Evolutionary conservation across 495 filamentous ascomycete species (phyloP), one percentile per base, ranked within the genome.

Genomic region (Lichina pygmaea): DNA sequence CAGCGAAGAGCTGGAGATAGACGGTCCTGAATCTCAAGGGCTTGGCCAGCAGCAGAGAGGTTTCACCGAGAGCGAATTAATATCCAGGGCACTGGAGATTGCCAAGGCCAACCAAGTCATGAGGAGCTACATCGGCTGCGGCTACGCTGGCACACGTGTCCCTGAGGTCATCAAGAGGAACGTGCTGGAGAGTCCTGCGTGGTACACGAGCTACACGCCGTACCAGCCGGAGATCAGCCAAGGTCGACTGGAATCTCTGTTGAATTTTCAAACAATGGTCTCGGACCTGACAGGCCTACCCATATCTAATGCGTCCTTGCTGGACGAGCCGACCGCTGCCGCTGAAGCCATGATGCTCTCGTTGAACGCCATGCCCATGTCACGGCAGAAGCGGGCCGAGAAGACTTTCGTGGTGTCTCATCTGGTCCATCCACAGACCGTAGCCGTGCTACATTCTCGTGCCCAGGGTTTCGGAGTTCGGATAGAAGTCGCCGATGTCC

Each of bases 211-310:
- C 58, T 97, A 97, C 57, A 95, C 89, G 0, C 89, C 89, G 30
- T 97, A 97, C 59, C 89, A 97, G 58, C 86, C 89, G 3, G 89
- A 97, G 62, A 95, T 97, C 65, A 92, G 83, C 54, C 89, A 97
- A 60, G 89, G 66, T 33, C 78, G 83, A 39, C 61, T 92, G 50
- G 91, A 95, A 65, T 93, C 86, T 7, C 64, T 97, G 38, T 65
- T 97, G 41, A 97, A 97, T 64, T 97, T 92, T 61, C 89, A 97
- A 68, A 97, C 89, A 10, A 58, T 97, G 61, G 80, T 92, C 6
- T 73, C 79, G 7, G 89, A 97, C 55, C 65, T 97, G 42, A 97
- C 89, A 0, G 82, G 69, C 7, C 70, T 97, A 33, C 72, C 83
- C 11, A 84, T 97, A 52, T 70, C 91, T 48, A 97, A 95, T 66